These are phyloP conservation scores for Cetraspora pellucida DNA, from an alignment of 192 early-diverging fungal genomes.

Conservation along the genomic window DNA sequence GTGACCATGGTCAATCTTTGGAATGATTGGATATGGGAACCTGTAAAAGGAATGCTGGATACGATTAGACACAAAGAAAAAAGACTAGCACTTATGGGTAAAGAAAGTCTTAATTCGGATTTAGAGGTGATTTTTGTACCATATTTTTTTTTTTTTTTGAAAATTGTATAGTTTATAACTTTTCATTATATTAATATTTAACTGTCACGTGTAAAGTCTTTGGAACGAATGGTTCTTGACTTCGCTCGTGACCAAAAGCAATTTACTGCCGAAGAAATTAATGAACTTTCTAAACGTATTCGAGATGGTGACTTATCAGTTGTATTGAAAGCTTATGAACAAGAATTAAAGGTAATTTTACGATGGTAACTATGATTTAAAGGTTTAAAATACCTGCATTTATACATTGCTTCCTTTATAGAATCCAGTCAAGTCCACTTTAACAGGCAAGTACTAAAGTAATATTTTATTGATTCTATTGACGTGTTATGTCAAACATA, in stretches of 20 bases:
- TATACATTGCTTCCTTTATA: constrained; percentile 32
- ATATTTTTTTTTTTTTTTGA: not conserved
- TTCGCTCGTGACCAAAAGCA: constrained; percentile 64
- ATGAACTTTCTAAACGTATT: constrained; percentile 56
- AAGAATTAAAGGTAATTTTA: constrained; percentile 63
- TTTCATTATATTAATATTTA: not conserved
- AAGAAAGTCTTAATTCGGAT: constrained; percentile 76
- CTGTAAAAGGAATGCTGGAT: constrained; percentile 68
- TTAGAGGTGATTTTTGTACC: constrained; percentile 52
- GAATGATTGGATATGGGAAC: constrained; percentile 78
- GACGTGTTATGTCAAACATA: not conserved
- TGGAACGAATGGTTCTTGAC: constrained; percentile 87
- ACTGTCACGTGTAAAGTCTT: constrained; percentile 48
- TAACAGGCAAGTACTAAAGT: constrained; percentile 35
- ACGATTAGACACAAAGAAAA: constrained; percentile 83
- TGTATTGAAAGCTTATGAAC: constrained; percentile 78
- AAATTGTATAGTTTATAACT: not conserved
- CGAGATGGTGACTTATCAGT: constrained; percentile 79
- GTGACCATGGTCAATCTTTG: constrained; percentile 67
- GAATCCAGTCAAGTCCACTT: constrained; percentile 51
- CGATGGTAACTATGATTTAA: not conserved
- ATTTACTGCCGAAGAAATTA: constrained; percentile 55
- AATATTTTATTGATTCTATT: not conserved
- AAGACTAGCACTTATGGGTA: constrained; percentile 74
- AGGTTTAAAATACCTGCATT: not conserved